These are phyloP conservation scores for Gnomoniopsis smithogilvyi DNA, from an alignment of 2,329 filamentous ascomycete species.

Conservation along the genomic window DNA sequence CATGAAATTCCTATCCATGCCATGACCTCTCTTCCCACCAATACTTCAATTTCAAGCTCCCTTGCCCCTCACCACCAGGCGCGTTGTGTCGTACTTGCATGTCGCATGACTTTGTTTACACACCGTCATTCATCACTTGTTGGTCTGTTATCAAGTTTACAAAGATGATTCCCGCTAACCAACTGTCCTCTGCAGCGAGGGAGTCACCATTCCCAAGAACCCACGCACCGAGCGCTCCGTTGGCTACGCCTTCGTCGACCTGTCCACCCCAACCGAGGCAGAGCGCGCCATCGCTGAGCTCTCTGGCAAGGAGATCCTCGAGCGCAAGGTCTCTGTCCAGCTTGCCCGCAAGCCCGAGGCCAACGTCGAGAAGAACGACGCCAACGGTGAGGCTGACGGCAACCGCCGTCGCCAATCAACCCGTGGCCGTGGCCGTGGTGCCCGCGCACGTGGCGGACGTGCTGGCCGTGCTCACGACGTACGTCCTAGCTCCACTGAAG, in stretches of 20 bases:
- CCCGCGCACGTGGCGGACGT: constrained; percentile 60
- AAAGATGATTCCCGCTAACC: constrained; percentile 29
- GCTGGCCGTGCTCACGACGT: constrained; percentile 60
- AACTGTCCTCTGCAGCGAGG: constrained; percentile 65
- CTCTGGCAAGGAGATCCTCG: constrained; percentile 94
- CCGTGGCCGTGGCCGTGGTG: constrained; percentile 64
- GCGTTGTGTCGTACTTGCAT: background rate
- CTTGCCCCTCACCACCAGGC: background rate
- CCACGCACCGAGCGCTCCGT: constrained; percentile 97
- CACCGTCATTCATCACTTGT: background rate
- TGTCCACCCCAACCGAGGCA: constrained; percentile 90
- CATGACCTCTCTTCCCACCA: background rate
- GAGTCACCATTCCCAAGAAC: constrained; percentile 98
- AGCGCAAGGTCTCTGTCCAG: constrained; percentile 99
- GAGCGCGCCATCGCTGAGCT: constrained; percentile 94
- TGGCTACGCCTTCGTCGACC: constrained; percentile 98
- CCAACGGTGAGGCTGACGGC: constrained; percentile 74
- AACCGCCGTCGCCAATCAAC: constrained; percentile 60
- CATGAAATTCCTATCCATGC: background rate
- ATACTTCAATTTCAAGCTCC: background rate
- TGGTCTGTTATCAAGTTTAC: background rate
- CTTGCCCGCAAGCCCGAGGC: constrained; percentile 96
- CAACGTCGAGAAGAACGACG: constrained; percentile 71
- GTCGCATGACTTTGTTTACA: background rate
- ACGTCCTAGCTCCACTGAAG: constrained; percentile 26